A percentile compares a stretch with the other conserved stretches of the same genome.
Conservation (phyloP, 2,329 filamentous ascomycete species). For the Apiospora sp. region DNA sequence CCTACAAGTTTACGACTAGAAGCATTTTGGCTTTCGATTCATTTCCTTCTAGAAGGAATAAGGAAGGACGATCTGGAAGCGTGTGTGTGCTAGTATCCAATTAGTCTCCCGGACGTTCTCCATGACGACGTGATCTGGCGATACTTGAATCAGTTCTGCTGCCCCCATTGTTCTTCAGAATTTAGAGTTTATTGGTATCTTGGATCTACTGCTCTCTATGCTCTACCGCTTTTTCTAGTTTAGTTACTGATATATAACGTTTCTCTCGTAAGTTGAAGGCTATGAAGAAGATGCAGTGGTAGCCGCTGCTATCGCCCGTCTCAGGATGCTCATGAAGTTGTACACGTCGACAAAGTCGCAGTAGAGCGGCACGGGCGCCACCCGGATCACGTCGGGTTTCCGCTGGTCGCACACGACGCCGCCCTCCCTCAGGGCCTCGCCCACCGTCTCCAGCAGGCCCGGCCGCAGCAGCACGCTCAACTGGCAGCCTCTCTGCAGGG, state of each 20-base stretch:
- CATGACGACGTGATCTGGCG: background rate
- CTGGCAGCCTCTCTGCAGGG: slow-evolving; percentile 77
- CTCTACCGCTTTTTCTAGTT: no score
- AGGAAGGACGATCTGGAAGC: background rate
- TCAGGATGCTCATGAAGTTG: slow-evolving; percentile 55
- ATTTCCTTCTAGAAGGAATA: background rate
- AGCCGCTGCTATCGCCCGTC: background rate
- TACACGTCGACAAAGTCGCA: slow-evolving; percentile 79
- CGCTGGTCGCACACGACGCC: slow-evolving; percentile 84
- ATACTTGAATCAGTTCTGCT: background rate
- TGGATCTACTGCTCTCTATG: background rate
- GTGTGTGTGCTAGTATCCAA: background rate
- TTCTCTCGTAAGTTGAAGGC: no score
- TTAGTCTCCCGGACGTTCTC: background rate
- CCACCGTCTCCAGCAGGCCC: slow-evolving; percentile 75
- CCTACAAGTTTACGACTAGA: no score
- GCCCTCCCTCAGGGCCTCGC: slow-evolving; percentile 67
- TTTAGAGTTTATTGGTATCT: background rate
- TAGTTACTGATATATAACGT: background rate
- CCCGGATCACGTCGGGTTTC: slow-evolving; percentile 83
- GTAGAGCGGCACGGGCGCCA: slow-evolving; percentile 86
- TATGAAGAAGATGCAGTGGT: no score
- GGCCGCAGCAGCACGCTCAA: slow-evolving; percentile 75
- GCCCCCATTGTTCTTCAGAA: background rate
- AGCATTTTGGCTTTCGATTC: no score